Conservation (phyloP, 345 rosid genomes). For the Chamaenerion angustifolium region DNA sequence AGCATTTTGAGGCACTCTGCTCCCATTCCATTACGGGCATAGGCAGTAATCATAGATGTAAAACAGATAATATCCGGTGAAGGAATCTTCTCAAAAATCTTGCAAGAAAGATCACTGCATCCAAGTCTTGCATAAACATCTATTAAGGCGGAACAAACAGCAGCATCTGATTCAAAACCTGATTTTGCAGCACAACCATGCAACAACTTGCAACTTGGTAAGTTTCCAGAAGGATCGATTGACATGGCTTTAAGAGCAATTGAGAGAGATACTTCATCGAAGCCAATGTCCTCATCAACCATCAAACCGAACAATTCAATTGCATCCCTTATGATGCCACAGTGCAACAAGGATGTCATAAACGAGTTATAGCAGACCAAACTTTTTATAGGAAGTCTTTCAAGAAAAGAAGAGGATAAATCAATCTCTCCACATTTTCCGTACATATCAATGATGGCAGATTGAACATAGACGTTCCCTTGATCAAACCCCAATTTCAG, state of each 20-base stretch:
- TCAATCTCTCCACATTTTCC: constrained; percentile 63
- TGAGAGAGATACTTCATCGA: constrained; percentile 54
- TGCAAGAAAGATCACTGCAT: constrained; percentile 27
- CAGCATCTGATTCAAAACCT: constrained; percentile 40
- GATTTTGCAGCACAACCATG: constrained; percentile 48
- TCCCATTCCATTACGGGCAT: constrained; percentile 59
- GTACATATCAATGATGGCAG: constrained; percentile 57
- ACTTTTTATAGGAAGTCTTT: constrained; percentile 21
- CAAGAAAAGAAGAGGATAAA: constrained; percentile 31
- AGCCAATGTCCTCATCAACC: constrained; percentile 60
- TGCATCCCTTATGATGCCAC: constrained; percentile 42
- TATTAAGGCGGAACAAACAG: constrained; percentile 64
- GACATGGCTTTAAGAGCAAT: constrained; percentile 52
- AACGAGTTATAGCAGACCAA: constrained; percentile 55
- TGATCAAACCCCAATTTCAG: constrained; percentile 39
- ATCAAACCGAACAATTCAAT: constrained; percentile 59
- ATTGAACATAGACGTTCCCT: constrained; percentile 37
- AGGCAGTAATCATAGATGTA: constrained; percentile 52
- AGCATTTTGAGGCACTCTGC: constrained; percentile 41
- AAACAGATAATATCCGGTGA: constrained; percentile 54
- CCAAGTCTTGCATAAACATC: constrained; percentile 65
- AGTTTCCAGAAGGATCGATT: constrained; percentile 21
- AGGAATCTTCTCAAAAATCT: constrained; percentile 34
- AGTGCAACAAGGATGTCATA: constrained; percentile 49
- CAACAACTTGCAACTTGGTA: constrained; percentile 29